Percentiles rank a stretch among this genome's conserved stretches.
Evolutionary conservation across 129 eudicot genomes (phyloP).

Genomic region (Lactuca sativa): DNA sequence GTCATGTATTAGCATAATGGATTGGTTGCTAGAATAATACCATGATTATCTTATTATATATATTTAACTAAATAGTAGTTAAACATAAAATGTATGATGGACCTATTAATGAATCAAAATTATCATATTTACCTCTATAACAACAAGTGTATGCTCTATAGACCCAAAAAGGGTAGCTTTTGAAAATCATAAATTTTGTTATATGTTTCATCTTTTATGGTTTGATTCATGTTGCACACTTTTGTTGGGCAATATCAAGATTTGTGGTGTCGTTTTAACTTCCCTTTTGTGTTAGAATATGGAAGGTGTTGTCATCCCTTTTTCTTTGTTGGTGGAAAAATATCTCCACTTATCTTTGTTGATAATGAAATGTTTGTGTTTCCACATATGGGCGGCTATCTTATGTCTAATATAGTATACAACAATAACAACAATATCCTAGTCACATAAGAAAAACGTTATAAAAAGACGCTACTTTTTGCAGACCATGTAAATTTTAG

Average conservation of each 20-base stretch:
- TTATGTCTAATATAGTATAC: not conserved
- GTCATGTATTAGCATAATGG: conserved; percentile 19
- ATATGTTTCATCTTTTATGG: conserved; percentile 6
- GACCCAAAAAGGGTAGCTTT: not conserved
- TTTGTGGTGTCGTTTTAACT: conserved; percentile 20
- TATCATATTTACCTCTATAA: not conserved
- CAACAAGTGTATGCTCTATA: not conserved
- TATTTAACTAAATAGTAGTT: not conserved
- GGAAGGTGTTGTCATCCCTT: conserved; percentile 32
- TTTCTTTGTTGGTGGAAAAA: conserved; percentile 33
- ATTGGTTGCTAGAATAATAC: conserved; percentile 32
- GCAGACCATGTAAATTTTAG: no score
- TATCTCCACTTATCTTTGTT: conserved; percentile 21
- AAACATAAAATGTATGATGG: conserved; percentile 12
- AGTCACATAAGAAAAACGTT: no score
- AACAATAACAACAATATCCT: no score
- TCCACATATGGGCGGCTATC: conserved; percentile 23
- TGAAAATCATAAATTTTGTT: not conserved
- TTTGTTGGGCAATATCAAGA: conserved; percentile 30
- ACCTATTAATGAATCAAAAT: conserved; percentile 16
- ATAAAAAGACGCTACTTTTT: no score
- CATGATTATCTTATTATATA: conserved; percentile 20
- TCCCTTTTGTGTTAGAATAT: conserved; percentile 21
- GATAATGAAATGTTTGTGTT: conserved; percentile 4
- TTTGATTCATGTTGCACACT: conserved; percentile 10